Evolutionary conservation across 345 rosid genomes (phyloP), one percentile per base, ranked within the genome.

Genomic region (Stellera chamaejasme): DNA sequence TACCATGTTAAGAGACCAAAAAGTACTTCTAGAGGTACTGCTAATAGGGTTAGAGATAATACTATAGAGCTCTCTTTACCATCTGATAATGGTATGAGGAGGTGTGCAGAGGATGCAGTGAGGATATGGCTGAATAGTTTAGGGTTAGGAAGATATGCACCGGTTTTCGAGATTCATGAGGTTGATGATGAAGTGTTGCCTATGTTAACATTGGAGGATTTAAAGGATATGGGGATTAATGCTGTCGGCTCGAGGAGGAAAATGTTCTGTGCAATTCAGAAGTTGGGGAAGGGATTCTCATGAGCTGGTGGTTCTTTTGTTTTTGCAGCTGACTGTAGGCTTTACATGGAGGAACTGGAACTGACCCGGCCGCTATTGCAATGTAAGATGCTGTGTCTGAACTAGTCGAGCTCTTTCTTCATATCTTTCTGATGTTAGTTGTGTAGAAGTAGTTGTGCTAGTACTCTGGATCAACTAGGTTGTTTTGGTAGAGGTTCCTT

Each of bases 231-330:
- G 89, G 96, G 96, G 13, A 84, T 87, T 45, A 87, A 67, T 74
- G 96, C 92, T 6, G 96, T 87, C 59, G 96, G 96, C 12, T 82
- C 96, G 0, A 75, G 96, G 54, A 87, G 96, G 74, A 87, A 87
- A 78, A 70, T 87, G 92, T 87, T 63, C 57, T 80, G 79, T 6
- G 92, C 92, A 0, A 78, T 87, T 32, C 96, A 87, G 72, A 84
- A 84, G 80, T 92, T 87, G 0, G 76, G 89, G 1, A 82, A 72
- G 54, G 96, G 88, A 55, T 87, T 84, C 58, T 87, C 87, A 2
- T 87, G 75, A 87, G 46, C 11, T 68, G 39, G 39, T 32, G 39
- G 39, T 5, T 69, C 44, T 23, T 11, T 26, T 45, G 25, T 65
- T 16, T 43, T 13, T 51, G 51, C 39, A 32, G 7, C 39, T 60